These are phyloP conservation scores for Lodderomyces margitis DNA, from an alignment of 1,139 yeast genomes.

Conservation along the genomic window DNA sequence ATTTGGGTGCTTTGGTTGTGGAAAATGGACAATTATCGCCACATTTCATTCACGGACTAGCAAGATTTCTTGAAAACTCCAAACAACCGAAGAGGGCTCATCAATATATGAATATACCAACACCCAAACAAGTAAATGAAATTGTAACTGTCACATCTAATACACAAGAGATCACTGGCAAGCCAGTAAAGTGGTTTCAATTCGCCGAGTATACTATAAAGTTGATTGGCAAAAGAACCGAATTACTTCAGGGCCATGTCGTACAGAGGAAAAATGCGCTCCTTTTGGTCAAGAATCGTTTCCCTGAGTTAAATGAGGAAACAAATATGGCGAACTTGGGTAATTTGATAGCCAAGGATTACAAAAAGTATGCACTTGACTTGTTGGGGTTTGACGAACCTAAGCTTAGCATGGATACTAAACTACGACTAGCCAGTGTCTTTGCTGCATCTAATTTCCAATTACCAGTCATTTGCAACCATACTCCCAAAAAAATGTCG, in stretches of 20 bases:
- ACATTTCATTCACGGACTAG: conserved; percentile 5
- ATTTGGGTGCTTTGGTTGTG: conserved; percentile 7
- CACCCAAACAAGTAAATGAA: conserved; percentile 1
- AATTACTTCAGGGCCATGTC: neutral
- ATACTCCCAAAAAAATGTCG: neutral
- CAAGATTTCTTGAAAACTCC: neutral
- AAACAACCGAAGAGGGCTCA: neutral
- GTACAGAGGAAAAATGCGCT: neutral
- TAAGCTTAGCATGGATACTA: neutral
- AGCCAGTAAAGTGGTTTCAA: neutral
- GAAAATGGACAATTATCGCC: conserved; percentile 8
- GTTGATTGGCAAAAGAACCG: neutral
- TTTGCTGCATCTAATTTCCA: neutral
- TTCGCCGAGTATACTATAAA: neutral
- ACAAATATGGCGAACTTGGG: neutral
- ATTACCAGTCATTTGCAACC: conserved; percentile 6
- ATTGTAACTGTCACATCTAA: neutral
- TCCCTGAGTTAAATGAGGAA: neutral
- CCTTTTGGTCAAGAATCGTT: neutral
- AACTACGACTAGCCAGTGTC: neutral
- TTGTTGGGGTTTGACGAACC: neutral
- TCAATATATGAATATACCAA: neutral
- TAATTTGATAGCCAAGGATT: neutral
- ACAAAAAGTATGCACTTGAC: conserved; percentile 1
- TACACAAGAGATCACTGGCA: neutral